These are phyloP conservation scores for Nepenthes alata DNA, from an alignment of 179 eudicot genomes.

Conservation along the genomic window DNA sequence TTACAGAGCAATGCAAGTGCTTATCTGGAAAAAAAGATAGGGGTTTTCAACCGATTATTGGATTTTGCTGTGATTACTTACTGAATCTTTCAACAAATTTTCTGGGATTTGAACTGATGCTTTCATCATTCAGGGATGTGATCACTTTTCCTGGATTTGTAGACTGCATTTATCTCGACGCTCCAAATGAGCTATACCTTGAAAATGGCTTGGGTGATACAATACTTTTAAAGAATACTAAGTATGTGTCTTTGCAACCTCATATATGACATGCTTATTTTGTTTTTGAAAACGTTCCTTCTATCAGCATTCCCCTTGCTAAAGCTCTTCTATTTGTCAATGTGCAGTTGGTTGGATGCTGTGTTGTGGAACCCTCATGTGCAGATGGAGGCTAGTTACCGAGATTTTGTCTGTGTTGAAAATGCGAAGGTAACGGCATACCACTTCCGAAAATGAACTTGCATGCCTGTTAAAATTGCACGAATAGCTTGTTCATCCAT, in stretches of 20 bases:
- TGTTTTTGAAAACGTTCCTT: neutral
- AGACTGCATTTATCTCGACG: constrained; percentile 76
- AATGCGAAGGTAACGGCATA: constrained; percentile 62
- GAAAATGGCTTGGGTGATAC: constrained; percentile 86
- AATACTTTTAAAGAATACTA: constrained; percentile 37
- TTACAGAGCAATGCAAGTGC: too few species aligned
- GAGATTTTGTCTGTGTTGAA: constrained; percentile 91
- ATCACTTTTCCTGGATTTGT: constrained; percentile 95
- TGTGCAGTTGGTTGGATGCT: constrained; percentile 83
- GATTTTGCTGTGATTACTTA: too few species aligned
- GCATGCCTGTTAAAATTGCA: neutral
- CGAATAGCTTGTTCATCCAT: neutral
- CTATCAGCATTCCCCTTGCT: constrained; percentile 7
- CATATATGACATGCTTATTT: neutral
- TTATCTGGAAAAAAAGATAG: too few species aligned
- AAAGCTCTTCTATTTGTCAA: constrained; percentile 10
- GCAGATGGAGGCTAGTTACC: constrained; percentile 83
- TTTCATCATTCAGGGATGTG: constrained; percentile 49
- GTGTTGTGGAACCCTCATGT: constrained; percentile 92
- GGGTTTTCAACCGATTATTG: too few species aligned
- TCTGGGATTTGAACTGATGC: constrained; percentile 14
- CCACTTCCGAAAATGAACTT: neutral
- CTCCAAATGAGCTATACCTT: constrained; percentile 57
- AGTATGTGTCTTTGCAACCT: constrained; percentile 29
- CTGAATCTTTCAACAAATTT: too few species aligned